Evolutionary conservation across 2,329 filamentous ascomycete species (phyloP), one percentile per base, ranked within the genome.

Genomic region (Colletotrichum sp.): DNA sequence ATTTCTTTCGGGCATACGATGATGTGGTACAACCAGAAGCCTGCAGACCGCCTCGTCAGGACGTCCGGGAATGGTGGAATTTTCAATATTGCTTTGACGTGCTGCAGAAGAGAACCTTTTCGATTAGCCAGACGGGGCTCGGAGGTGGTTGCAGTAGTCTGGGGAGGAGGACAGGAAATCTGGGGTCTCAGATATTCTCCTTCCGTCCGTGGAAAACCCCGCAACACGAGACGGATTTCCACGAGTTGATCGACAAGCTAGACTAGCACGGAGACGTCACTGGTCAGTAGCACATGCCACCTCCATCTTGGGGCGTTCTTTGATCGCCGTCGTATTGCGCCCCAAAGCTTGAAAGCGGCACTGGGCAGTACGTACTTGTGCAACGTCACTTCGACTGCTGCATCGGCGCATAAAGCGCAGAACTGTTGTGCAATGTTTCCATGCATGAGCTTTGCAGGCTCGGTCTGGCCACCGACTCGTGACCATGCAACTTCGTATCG

Each of bases 221-320:
- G 67, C 56, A 62, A 70, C 18, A 66, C 36, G 15, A 28, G 36
- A 39, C 62, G 36, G 39, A 30, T 66, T 32, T 66, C 36, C 27
- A 66, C 25, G 28, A 28, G 22, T 25, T 32, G 67, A 70, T 70
- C 67, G 28, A 30, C 67, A 6, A 27, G 36, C 56, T 61, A 61
- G 55, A 30, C 67, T 70, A 28, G 52, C 67, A 70, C 58, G 67
- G 9, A 64, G 27, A 70, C 67, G 56, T 70, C 56, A 70, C 67
- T 22, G n/a, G 58, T 27, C 34, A 64, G 67, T 52, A 10, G 39
- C 28, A 70, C 39, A 61, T 64, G 34, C 58, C 48, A 30, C 27
- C 56, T 32, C 48, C 16, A 10, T 39, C 30, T 32, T 25, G 30
- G 22, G n/a, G 27, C 34, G 9, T 22, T 5, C 55, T 69, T 34